Base-by-base conservation (phyloP, 1,284 basidiomycete species). In the Apiotrichum sp. region DNA sequence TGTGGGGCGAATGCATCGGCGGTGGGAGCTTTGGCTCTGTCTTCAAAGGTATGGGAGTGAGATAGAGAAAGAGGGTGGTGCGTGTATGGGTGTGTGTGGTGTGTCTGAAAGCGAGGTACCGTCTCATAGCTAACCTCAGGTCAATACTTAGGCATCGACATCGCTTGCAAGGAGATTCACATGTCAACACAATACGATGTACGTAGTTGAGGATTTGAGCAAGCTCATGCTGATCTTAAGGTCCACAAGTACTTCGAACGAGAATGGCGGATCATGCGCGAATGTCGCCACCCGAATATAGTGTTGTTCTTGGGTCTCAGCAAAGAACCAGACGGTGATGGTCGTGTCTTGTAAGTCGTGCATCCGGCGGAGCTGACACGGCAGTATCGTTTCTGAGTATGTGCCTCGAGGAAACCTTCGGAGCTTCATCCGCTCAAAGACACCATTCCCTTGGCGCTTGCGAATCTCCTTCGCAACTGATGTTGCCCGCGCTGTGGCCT, bases 181-280 rank as follows among this genome's bases (percentile, higher is more conserved):
- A 89, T 90, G 0, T 91, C 87, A 13, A 88, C 79, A 13, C 88
- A 88, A 63, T 95, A 96, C 74, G 89, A 95, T 67, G 89, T 75
- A 46, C 62, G 69, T 56, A 13, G 3, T 13, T 14, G 33, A 32
- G 14, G 29, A n/a, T 2, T 9, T 6, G n/a, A 22, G 29, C 41
- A 22, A 54, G 39, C 34, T 29, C 10, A 6, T 6, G 43, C 43
- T 31, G 22, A 29, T 36, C 4, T 6, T 34, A 32, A 76, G 70
- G 78, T 97, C 32, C 83, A 87, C 68, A 98, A 98, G 78, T 98
- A 98, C 78, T 96, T 98, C 76, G 91, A 95, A 70, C 84, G 95
- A 38, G 95, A 98, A 80, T 96, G 93, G 87, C 84, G 90, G 34
- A 83, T 98, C 44, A 93, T 97, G 90, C 82, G 86, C 72, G 88